Evolutionary conservation across 169 alveolate species (phyloP).

Genomic region (Eimeria praecox): DNA sequence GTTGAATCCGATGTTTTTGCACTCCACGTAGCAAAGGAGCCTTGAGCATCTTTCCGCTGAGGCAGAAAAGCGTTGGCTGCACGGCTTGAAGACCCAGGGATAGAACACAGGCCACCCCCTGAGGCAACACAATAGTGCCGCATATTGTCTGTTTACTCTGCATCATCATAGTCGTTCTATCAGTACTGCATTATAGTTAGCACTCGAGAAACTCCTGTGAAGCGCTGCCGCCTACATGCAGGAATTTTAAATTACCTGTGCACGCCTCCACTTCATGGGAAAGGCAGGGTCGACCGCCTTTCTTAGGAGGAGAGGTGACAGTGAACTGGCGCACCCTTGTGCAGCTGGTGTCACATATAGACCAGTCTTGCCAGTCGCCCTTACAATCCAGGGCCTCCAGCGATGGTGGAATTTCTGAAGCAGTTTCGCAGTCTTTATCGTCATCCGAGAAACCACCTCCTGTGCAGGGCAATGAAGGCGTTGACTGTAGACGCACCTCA

Average conservation of each 20-base stretch:
- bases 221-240: background rate
- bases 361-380: conserved; percentile 66
- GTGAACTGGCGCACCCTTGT: conserved; percentile 46
- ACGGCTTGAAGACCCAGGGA: background rate
- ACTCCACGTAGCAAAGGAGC: background rate
- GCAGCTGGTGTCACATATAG: conserved; percentile 41
- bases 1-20: background rate
- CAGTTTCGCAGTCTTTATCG: conserved; percentile 25
- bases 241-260: conserved; percentile 11
- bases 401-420: background rate
- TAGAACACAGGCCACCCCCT: conserved; percentile 49
- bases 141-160: background rate
- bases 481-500: conserved; percentile 53
- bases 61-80: background rate
- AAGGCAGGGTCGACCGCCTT: conserved; percentile 59
- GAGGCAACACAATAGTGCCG: background rate
- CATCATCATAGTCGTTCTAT: background rate
- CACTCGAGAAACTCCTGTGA: background rate
- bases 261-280: conserved; percentile 44
- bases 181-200: background rate
- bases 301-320: conserved; percentile 16
- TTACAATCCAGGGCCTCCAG: conserved; percentile 35
- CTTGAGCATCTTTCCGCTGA: background rate
- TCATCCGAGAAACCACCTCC: conserved; percentile 45
- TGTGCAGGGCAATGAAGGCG: conserved; percentile 49